A percentile compares a stretch with the other conserved stretches of the same genome.
These are phyloP conservation scores for Persicaria maculosa DNA, from an alignment of 148 eudicot genomes.

Conservation along the genomic window DNA sequence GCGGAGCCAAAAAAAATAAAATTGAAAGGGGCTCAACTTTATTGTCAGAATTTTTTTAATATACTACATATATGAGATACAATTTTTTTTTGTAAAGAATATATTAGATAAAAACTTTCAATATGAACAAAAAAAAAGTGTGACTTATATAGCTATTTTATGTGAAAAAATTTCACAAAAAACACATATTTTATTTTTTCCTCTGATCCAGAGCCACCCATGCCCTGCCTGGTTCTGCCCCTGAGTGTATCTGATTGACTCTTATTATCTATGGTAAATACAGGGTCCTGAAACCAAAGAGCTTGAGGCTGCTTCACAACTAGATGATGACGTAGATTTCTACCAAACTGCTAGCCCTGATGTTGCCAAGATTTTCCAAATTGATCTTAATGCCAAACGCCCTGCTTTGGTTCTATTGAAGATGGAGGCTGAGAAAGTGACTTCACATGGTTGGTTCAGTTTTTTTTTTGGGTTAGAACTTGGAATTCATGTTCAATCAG, in stretches of 20 bases:
- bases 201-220: too few relatives aligned
- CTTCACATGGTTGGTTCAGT: constrained; percentile 47
- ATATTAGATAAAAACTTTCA: too few relatives aligned
- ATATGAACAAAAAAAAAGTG: too few relatives aligned
- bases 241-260: not conserved
- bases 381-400: constrained; percentile 50
- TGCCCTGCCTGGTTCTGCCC: too few relatives aligned
- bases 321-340: constrained; percentile 44
- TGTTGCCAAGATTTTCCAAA: constrained; percentile 68
- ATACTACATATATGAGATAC: too few relatives aligned
- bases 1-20: too few relatives aligned
- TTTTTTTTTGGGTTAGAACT: not conserved
- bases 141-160: too few relatives aligned
- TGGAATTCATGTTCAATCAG: not conserved
- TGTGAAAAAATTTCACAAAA: too few relatives aligned
- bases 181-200: too few relatives aligned
- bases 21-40: too few relatives aligned
- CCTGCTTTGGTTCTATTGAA: constrained; percentile 71
- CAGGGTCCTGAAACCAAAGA: constrained; percentile 69
- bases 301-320: constrained; percentile 55
- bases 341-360: constrained; percentile 64
- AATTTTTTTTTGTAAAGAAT: too few relatives aligned
- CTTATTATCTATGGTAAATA: not conserved
- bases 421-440: constrained; percentile 68
- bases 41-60: too few relatives aligned